Percentiles rank a stretch among this genome's conserved stretches.
Evolutionary conservation across 2,329 filamentous ascomycete species (phyloP).

Genomic region (Lachnellula hyalina): DNA sequence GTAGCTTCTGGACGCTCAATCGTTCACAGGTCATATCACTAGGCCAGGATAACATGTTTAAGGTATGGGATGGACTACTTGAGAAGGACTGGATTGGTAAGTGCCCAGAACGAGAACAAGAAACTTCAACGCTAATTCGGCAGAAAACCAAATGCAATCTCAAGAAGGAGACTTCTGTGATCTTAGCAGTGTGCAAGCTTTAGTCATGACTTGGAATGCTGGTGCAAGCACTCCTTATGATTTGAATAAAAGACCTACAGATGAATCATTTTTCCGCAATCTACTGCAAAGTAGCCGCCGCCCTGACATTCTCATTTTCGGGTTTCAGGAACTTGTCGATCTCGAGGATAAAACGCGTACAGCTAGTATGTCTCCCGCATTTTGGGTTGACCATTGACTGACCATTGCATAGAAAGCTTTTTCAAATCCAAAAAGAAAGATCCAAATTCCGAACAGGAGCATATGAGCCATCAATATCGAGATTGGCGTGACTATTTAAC

Average conservation of each 20-base stretch:
- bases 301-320: constrained; percentile 89
- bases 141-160: constrained; percentile 78
- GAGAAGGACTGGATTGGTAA: constrained; percentile 86
- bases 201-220: constrained; percentile 94
- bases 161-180: constrained; percentile 78
- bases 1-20: constrained; percentile 80
- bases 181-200: constrained; percentile 74
- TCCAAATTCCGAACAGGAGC: constrained; percentile 68
- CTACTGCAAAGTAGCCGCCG: constrained; percentile 70
- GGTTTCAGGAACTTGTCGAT: constrained; percentile 97
- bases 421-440: constrained; percentile 88
- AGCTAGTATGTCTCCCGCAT: constrained; percentile 56
- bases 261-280: constrained; percentile 74
- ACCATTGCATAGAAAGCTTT: constrained; percentile 58
- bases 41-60: constrained; percentile 79
- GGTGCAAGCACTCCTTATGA: constrained; percentile 89
- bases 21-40: constrained; percentile 80
- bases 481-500: constrained; percentile 92
- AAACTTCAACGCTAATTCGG: neutral
- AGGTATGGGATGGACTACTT: constrained; percentile 86
- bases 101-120: constrained; percentile 14
- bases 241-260: constrained; percentile 63
- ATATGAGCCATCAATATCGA: constrained; percentile 96
- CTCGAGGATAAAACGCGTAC: constrained; percentile 96
- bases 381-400: constrained; percentile 19